Base-by-base conservation (phyloP, 352 stramenopile genomes). In the Blastocystis sp. region DNA sequence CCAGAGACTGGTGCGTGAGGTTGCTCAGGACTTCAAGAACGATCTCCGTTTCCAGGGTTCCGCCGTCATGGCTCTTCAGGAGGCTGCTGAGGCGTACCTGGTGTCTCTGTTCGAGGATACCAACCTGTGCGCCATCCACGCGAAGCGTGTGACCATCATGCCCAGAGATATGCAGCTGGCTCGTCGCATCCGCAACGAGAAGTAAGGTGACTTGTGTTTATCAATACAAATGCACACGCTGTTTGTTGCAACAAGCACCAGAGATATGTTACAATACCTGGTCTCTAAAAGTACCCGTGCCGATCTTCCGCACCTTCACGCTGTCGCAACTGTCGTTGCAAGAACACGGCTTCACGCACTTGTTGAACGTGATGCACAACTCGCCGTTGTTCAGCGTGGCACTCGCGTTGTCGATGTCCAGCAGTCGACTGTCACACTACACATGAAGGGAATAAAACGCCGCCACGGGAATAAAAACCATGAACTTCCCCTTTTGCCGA, bases 11-110 rank as follows among this genome's bases (percentile, higher is more conserved):
- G 91, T 93, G 1, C 91, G 91, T 79, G 91, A 93, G 91, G 95
- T 96, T 90, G 93, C 94, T 62, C 94, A 96, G 93, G 93, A 96
- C 91, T 95, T 96, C 93, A 96, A 96, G 92, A 97, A 94, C 29
- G 96, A 98, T 92, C 93, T 98, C 90, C 95, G 96, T 77, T 98
- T 98, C 93, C 96, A 98, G 93, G 95, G 92, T 69, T 97, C 96
- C 62, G 96, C 96, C 61, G 95, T 97, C 71, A 91, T 97, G 76
- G 95, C 95, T 55, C 93, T 97, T 39, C 95, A 98, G 93, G 95
- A 97, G 91, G 94, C 95, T 50, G 93, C 94, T 29, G 94, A 97
- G 91, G 94, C 94, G 29, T 97, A 97, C 92, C 93, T 97, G 26
- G 94, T 97, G 26, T 94, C 94, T 66, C 93, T 97, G 61, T 97